A percentile compares a stretch with the other conserved stretches of the same genome.
phyloP scores from a whole-genome alignment of 495 filamentous ascomycete genomes.

The Penicillium bialowiezense region DNA sequence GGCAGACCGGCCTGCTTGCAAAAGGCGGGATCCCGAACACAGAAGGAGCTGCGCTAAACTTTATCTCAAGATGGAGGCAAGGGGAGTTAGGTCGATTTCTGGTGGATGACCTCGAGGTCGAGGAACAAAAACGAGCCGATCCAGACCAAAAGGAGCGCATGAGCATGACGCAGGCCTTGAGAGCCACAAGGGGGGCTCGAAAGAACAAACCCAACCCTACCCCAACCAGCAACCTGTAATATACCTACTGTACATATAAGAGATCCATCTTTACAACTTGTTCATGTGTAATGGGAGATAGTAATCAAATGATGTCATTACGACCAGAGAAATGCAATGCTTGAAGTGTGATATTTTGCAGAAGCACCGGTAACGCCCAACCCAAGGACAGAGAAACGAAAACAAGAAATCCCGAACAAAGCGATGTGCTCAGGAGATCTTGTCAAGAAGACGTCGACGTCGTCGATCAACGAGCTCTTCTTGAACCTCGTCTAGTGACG shows the following conservation, averaged over 20 bases:
- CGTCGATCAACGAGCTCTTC: constrained; percentile 88
- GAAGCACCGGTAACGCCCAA: constrained; percentile 27
- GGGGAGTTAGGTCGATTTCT: constrained; percentile 75
- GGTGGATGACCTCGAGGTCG: constrained; percentile 71
- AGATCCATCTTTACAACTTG: constrained; percentile 19
- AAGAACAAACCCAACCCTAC: constrained; percentile 28
- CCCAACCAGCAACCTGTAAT: constrained; percentile 21
- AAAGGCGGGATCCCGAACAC: constrained; percentile 72
- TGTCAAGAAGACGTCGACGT: constrained; percentile 76
- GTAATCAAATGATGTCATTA: constrained; percentile 9
- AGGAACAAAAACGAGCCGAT: constrained; percentile 42
- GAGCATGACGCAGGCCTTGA: constrained; percentile 46
- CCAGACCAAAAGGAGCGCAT: constrained; percentile 33
- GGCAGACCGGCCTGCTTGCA: constrained; percentile 68
- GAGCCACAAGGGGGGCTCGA: constrained; percentile 32
- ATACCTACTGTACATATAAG: constrained; percentile 25
- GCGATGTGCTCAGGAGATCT: constrained; percentile 54
- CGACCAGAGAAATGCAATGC: constrained; percentile 14
- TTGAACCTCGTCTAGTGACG: constrained; percentile 84
- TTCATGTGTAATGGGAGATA: constrained; percentile 8
- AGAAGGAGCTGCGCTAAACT: constrained; percentile 74
- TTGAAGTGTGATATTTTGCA: constrained; percentile 19
- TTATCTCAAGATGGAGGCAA: constrained; percentile 78
- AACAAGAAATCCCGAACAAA: constrained; percentile 4
- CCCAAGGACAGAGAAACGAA: constrained; percentile 12